Evolutionary conservation across 1,139 yeast species (phyloP).

Genomic region (Hyphopichia pseudoburtonii): DNA sequence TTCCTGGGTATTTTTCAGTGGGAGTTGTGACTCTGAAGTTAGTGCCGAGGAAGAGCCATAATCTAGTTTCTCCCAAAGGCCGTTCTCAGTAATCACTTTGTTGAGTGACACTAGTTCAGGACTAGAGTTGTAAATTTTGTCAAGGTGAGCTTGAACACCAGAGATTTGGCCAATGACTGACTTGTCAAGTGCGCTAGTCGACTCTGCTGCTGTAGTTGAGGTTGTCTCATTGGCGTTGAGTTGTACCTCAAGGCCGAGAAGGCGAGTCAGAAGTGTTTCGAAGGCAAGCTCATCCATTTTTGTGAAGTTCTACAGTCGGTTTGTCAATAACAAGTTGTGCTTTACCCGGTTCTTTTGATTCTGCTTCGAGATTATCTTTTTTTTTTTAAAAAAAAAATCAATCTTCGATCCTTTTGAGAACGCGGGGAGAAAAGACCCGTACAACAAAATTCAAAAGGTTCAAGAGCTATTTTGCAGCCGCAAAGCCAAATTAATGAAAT

Average conservation of each 20-base stretch:
- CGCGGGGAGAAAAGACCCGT: too few relatives aligned
- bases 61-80: constrained; percentile 13
- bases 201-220: background rate
- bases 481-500: too few relatives aligned
- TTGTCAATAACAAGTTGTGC: too few relatives aligned
- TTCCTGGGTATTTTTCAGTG: too few relatives aligned
- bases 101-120: constrained; percentile 22
- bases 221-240: constrained; percentile 3
- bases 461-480: too few relatives aligned
- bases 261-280: constrained; percentile 5
- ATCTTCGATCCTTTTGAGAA: too few relatives aligned
- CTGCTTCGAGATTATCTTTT: too few relatives aligned
- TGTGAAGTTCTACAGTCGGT: too few relatives aligned
- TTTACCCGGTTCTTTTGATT: too few relatives aligned
- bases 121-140: constrained; percentile 16
- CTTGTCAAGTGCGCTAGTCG: background rate
- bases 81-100: constrained; percentile 18
- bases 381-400: too few relatives aligned
- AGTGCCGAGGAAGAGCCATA: background rate
- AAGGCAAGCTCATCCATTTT: constrained; percentile 8
- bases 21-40: background rate
- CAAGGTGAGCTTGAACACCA: constrained; percentile 15
- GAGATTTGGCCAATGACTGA: constrained; percentile 13
- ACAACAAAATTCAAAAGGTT: too few relatives aligned
- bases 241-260: constrained; percentile 9